Evolutionary conservation across 352 stramenopile species (phyloP).

Genomic region (Pythium guiyangense): DNA sequence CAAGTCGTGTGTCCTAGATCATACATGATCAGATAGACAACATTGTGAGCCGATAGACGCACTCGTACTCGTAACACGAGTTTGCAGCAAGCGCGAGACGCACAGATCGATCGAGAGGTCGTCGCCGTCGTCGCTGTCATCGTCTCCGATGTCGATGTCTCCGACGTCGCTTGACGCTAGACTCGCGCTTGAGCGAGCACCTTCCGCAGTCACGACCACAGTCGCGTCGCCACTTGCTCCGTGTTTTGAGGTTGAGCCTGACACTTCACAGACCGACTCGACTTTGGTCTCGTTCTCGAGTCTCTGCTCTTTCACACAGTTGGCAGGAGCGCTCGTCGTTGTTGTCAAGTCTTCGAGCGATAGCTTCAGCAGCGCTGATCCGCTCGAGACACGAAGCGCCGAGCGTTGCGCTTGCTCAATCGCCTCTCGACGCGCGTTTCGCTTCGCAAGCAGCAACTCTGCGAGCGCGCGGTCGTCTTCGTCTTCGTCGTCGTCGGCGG

Average conservation of each 20-base stretch:
- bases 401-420: background rate
- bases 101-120: conserved; percentile 67
- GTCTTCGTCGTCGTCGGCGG: background rate
- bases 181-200: background rate
- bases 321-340: background rate
- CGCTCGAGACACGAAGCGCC: background rate
- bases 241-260: too few relatives aligned
- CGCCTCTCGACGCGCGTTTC: conserved; percentile 4
- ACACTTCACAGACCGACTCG: background rate
- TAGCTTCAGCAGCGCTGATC: background rate
- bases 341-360: background rate
- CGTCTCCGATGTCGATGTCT: background rate
- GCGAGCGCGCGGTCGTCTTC: conserved; percentile 7
- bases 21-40: background rate
- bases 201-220: background rate
- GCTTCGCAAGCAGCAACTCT: conserved; percentile 10
- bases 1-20: background rate
- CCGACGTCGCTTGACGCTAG: background rate
- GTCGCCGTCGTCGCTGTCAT: conserved; percentile 15
- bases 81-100: conserved; percentile 3
- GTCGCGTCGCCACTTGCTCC: background rate
- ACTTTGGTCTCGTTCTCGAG: background rate
- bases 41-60: background rate
- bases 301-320: background rate
- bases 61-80: background rate